These are phyloP conservation scores for Galerina sulciceps DNA, from an alignment of 768 basidiomycete species.

Conservation along the genomic window DNA sequence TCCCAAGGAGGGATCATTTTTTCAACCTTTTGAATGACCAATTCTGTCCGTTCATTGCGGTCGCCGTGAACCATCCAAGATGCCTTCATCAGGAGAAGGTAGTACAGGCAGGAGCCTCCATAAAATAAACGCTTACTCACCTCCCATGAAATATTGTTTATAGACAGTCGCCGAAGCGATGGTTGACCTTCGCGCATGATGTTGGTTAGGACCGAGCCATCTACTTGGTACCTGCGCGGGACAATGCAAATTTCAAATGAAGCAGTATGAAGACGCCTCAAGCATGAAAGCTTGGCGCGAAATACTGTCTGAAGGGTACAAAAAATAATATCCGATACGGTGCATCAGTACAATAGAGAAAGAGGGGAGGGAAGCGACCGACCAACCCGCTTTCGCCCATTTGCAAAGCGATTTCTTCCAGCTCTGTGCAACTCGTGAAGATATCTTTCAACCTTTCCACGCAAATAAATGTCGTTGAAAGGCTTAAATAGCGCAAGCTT, in stretches of 20 bases:
- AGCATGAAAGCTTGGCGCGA: constrained; percentile 16
- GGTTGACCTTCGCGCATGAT: constrained; percentile 24
- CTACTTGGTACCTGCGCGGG: constrained; percentile 23
- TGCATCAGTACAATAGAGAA: not conserved
- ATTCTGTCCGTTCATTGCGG: not conserved
- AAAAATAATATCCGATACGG: not conserved
- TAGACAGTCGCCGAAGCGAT: constrained; percentile 30
- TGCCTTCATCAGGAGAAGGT: not conserved
- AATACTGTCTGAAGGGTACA: constrained; percentile 27
- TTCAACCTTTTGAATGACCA: not conserved
- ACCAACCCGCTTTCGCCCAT: constrained; percentile 37
- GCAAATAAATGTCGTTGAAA: constrained; percentile 36
- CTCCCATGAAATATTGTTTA: constrained; percentile 40
- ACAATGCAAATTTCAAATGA: constrained; percentile 37
- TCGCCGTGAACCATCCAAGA: not conserved
- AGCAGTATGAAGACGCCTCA: constrained; percentile 34
- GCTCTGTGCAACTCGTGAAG: constrained; percentile 28
- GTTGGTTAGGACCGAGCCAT: constrained; percentile 24
- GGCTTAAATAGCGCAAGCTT: constrained; percentile 36
- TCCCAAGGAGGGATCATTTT: not conserved
- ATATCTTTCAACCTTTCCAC: constrained; percentile 29
- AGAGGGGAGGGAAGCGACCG: constrained; percentile 15
- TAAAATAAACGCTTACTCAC: constrained; percentile 17
- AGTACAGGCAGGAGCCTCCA: not conserved
- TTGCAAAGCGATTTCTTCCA: constrained; percentile 42